Evolutionary conservation across 257 asterid genomes (phyloP).

Genomic region (Buddleja alternifolia): DNA sequence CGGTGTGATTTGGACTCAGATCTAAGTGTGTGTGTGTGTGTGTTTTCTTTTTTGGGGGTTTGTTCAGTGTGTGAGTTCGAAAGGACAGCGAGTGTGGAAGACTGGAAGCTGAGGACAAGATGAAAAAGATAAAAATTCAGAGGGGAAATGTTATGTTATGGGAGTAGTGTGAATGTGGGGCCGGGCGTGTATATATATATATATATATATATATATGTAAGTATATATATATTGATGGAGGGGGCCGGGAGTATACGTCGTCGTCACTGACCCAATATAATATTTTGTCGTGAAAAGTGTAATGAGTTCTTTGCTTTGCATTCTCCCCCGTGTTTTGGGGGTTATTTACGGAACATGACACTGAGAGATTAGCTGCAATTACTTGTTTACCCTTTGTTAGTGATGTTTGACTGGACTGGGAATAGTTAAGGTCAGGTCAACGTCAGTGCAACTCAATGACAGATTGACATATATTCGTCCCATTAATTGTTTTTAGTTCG

Average conservation of each 20-base stretch:
- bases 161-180: conserved; percentile 27
- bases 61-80: conserved; percentile 17
- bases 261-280: conserved; percentile 23
- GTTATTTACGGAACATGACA: conserved; percentile 33
- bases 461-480: no score
- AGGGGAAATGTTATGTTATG: neutral
- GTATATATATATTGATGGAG: no score
- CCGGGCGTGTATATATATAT: no score
- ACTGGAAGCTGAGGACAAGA: conserved; percentile 24
- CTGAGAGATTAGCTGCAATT: neutral
- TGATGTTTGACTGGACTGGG: conserved; percentile 1
- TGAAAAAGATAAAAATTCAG: conserved; percentile 9
- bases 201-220: no score
- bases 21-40: no score
- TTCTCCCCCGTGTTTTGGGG: conserved; percentile 26
- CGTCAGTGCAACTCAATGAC: no score
- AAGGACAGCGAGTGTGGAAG: conserved; percentile 26
- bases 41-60: conserved; percentile 1
- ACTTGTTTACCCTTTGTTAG: conserved; percentile 16
- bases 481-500: no score
- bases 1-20: conserved; percentile 39
- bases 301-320: neutral
- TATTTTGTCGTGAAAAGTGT: conserved; percentile 16
- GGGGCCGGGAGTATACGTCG: conserved; percentile 31
- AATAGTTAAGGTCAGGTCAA: neutral